phyloP scores from a whole-genome alignment of 2,329 filamentous ascomycete species.

The Nigrograna mackinnonii region DNA sequence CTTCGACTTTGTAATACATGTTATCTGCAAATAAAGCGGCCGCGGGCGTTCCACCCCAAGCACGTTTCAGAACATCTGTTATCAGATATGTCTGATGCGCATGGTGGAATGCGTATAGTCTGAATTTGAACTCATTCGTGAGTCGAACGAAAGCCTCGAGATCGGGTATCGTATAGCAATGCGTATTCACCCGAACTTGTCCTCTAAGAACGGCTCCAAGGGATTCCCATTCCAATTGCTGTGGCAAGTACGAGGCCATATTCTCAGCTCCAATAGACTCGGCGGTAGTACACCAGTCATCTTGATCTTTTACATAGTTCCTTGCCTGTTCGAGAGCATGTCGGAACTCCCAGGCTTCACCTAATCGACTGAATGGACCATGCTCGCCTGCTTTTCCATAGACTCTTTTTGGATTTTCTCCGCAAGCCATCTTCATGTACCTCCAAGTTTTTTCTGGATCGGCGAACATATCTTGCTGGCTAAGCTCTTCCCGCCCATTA shows the following conservation, averaged over 20 bases:
- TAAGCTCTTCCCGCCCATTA: conserved; percentile 66
- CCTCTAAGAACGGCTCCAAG: conserved; percentile 66
- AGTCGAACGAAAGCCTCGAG: conserved; percentile 71
- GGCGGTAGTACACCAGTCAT: conserved; percentile 69
- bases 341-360: conserved; percentile 71
- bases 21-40: conserved; percentile 70
- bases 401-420: conserved; percentile 68
- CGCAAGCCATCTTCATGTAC: conserved; percentile 79
- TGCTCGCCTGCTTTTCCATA: conserved; percentile 60
- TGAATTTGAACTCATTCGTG: conserved; percentile 72
- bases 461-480: conserved; percentile 65
- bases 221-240: conserved; percentile 66
- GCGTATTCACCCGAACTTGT: conserved; percentile 70
- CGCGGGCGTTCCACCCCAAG: conserved; percentile 42
- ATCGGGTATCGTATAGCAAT: conserved; percentile 72
- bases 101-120: conserved; percentile 70
- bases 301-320: conserved; percentile 60
- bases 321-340: conserved; percentile 68
- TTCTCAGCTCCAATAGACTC: conserved; percentile 54
- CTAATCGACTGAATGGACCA: conserved; percentile 64
- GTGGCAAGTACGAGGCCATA: conserved; percentile 62
- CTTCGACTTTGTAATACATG: conserved; percentile 73
- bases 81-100: conserved; percentile 69
- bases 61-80: conserved; percentile 58
- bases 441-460: conserved; percentile 68